A percentile compares a stretch with the other conserved stretches of the same genome.
Conservation (phyloP, 192 early-diverging fungal genomes). For the Umbelopsis isabellina region DNA sequence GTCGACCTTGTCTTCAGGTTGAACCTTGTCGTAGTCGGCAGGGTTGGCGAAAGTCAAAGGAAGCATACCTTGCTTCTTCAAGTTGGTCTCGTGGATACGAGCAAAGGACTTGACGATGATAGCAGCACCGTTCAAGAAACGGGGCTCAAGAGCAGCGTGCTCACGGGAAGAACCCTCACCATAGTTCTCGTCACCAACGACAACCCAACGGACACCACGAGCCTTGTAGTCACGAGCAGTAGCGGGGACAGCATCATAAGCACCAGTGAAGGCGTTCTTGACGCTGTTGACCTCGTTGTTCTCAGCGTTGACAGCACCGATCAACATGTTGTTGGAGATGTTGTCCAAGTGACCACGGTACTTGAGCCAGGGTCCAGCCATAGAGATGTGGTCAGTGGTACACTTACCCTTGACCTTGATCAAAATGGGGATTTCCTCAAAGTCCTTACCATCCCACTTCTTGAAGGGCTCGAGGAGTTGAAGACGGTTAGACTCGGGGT, state of each 20-base stretch:
- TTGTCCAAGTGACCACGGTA: conserved; percentile 99
- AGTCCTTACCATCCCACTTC: conserved; percentile 90
- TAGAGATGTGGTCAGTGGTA: conserved; percentile 98
- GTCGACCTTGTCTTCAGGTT: conserved; percentile 83
- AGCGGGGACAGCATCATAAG: conserved; percentile 90
- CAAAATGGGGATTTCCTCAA: conserved; percentile 79
- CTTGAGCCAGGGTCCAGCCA: conserved; percentile 90
- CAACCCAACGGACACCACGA: conserved; percentile 84
- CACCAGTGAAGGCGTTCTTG: conserved; percentile 71
- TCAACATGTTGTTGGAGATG: conserved; percentile 99
- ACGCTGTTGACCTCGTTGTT: conserved; percentile 78
- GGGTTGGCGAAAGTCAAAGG: conserved; percentile 95
- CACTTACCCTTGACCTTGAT: conserved; percentile 99
- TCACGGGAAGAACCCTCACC: conserved; percentile 99
- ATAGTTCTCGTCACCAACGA: conserved; percentile 99
- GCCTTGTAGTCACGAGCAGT: conserved; percentile 97
- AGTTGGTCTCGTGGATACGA: conserved; percentile 99
- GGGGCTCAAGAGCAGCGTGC: conserved; percentile 96
- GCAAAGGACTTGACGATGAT: conserved; percentile 97
- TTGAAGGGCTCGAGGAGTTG: conserved; percentile 88
- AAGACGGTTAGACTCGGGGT: conserved; percentile 86
- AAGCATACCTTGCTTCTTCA: conserved; percentile 99
- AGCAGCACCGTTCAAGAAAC: conserved; percentile 92
- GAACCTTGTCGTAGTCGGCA: conserved; percentile 92
- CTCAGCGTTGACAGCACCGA: conserved; percentile 93